Evolutionary conservation across 352 stramenopile species (phyloP).

Genomic region (Phytophthora chlamydospora): DNA sequence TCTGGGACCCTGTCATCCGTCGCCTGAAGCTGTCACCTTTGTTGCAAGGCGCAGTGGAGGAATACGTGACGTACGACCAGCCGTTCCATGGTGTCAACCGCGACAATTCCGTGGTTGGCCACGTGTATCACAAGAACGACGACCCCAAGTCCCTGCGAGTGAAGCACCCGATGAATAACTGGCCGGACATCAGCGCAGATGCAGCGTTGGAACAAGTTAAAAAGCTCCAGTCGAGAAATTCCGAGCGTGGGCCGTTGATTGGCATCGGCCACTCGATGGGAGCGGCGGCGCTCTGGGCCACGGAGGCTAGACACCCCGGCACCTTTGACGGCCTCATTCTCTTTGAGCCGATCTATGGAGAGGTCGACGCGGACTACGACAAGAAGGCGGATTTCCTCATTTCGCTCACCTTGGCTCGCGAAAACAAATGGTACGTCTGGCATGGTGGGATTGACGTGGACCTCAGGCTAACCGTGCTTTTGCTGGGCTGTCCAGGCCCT

Average conservation of each 20-base stretch:
- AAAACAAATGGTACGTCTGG: slow-evolving; percentile 41
- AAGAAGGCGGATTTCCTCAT: slow-evolving; percentile 45
- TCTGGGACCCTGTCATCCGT: slow-evolving; percentile 51
- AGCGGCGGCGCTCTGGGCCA: slow-evolving; percentile 42
- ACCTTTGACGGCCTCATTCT: slow-evolving; percentile 55
- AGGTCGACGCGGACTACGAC: slow-evolving; percentile 12
- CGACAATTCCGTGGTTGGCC: slow-evolving; percentile 21
- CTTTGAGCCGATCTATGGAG: slow-evolving; percentile 54
- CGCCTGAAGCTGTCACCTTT: slow-evolving; percentile 39
- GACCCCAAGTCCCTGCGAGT: slow-evolving; percentile 25
- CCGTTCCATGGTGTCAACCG: slow-evolving; percentile 38
- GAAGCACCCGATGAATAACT: slow-evolving; percentile 34
- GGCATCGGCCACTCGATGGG: slow-evolving; percentile 57
- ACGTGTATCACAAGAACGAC: slow-evolving; percentile 31
- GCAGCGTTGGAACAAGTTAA: slow-evolving; percentile 25
- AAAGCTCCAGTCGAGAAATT: slow-evolving; percentile 12
- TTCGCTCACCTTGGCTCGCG: slow-evolving; percentile 37
- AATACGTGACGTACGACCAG: slow-evolving; percentile 36
- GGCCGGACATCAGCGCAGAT: slow-evolving; percentile 22
- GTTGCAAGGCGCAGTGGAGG: slow-evolving; percentile 28
- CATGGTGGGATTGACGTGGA: neutral
- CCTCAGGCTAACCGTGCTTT: neutral
- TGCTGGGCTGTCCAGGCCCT: slow-evolving; percentile 19
- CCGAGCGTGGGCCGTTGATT: slow-evolving; percentile 26
- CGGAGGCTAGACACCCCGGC: slow-evolving; percentile 44